Evolutionary conservation across 352 stramenopile genomes (phyloP).

Genomic region (Globisporangium sylvaticum): DNA sequence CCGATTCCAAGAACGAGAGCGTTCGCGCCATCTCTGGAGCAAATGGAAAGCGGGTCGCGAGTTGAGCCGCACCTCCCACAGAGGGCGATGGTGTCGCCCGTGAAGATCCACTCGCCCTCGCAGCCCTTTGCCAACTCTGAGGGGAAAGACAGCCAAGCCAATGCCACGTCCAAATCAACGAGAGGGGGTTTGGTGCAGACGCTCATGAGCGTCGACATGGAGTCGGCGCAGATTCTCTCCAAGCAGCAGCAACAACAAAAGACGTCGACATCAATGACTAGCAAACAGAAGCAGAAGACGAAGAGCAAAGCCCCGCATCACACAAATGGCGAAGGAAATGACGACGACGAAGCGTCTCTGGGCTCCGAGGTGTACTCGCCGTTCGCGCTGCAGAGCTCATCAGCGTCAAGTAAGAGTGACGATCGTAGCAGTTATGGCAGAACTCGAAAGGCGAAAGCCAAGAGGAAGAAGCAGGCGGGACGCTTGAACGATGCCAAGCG

Average conservation of each 20-base stretch:
- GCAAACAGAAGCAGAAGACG: slow-evolving; percentile 1
- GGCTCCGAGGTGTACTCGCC: slow-evolving; percentile 36
- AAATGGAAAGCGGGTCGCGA: background rate
- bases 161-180: too few relatives aligned
- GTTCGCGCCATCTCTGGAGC: background rate
- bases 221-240: slow-evolving; percentile 26
- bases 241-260: background rate
- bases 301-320: background rate
- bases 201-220: slow-evolving; percentile 43
- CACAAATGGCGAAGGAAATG: background rate
- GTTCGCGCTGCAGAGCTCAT: slow-evolving; percentile 7
- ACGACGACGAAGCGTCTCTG: slow-evolving; percentile 17
- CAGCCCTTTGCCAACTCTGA: background rate
- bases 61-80: background rate
- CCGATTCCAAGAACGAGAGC: background rate
- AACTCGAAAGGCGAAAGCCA: background rate
- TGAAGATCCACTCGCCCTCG: background rate
- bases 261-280: background rate
- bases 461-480: background rate
- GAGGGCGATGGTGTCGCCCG: slow-evolving; percentile 3
- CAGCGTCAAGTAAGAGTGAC: background rate
- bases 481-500: background rate
- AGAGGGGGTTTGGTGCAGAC: slow-evolving; percentile 26
- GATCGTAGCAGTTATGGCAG: background rate
- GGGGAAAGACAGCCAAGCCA: background rate